These are phyloP conservation scores for Pseudocercospora crystallina DNA, from an alignment of 2,329 filamentous ascomycete genomes.

Conservation along the genomic window DNA sequence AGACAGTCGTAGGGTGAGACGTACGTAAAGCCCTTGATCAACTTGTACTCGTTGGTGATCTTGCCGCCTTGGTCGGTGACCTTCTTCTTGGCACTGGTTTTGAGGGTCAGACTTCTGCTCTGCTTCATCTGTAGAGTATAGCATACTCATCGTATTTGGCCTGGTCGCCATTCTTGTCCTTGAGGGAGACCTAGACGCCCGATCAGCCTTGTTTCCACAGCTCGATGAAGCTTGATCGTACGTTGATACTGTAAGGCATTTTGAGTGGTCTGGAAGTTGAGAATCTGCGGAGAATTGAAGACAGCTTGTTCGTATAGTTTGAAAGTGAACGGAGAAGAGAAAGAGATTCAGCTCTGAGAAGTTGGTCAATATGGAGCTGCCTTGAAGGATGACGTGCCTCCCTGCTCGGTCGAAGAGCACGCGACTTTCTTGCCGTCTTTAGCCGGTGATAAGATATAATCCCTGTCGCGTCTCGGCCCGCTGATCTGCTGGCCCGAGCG, in stretches of 20 bases:
- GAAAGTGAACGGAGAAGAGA: background rate
- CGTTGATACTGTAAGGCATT: conserved; percentile 33
- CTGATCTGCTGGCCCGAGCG: background rate
- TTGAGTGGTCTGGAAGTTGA: conserved; percentile 8
- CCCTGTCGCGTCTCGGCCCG: conserved; percentile 1
- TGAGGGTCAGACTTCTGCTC: conserved; percentile 7
- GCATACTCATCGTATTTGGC: conserved; percentile 68
- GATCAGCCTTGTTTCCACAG: conserved; percentile 9
- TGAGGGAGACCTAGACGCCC: conserved; percentile 72
- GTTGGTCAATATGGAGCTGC: background rate
- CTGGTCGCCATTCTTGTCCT: conserved; percentile 61
- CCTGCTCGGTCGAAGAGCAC: background rate
- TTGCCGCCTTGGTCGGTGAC: conserved; percentile 74
- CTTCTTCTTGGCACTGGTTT: conserved; percentile 69
- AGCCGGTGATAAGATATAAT: background rate
- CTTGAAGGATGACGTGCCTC: conserved; percentile 2
- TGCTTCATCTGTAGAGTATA: background rate
- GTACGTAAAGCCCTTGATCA: conserved; percentile 94
- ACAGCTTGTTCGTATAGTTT: background rate
- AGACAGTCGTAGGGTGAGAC: conserved; percentile 37
- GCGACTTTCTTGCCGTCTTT: conserved; percentile 3
- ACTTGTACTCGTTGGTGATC: conserved; percentile 78
- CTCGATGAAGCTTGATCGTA: conserved; percentile 12
- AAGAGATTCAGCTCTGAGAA: background rate
- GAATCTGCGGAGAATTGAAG: conserved; percentile 8